Evolutionary conservation across 1,139 yeast species (phyloP).

Genomic region (Taphrina deformans): DNA sequence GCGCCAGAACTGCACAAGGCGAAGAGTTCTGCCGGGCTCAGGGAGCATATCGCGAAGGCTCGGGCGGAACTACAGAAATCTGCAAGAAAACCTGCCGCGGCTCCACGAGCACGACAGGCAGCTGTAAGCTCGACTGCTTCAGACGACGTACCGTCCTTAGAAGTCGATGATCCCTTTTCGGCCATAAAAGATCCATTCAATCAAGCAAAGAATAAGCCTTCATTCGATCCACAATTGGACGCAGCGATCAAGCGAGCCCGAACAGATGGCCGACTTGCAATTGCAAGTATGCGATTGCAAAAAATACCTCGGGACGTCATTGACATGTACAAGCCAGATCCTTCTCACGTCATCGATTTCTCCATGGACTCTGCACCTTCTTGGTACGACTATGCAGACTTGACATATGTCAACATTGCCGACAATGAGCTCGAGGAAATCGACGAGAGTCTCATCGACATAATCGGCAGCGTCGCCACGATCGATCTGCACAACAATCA

Average conservation of each 20-base stretch:
- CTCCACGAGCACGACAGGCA: background rate
- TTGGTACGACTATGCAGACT: slow-evolving; percentile 24
- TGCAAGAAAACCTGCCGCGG: background rate
- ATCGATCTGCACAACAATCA: slow-evolving; percentile 25
- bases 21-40: slow-evolving; percentile 7
- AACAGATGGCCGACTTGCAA: slow-evolving; percentile 11
- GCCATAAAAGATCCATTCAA: slow-evolving; percentile 27
- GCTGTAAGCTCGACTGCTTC: background rate
- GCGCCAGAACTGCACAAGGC: slow-evolving; percentile 6
- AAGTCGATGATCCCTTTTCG: slow-evolving; percentile 18
- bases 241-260: slow-evolving; percentile 9
- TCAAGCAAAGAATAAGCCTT: slow-evolving; percentile 5
- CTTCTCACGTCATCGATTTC: slow-evolving; percentile 29
- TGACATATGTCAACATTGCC: slow-evolving; percentile 17
- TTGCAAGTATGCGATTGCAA: slow-evolving; percentile 7
- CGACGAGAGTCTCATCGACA: background rate
- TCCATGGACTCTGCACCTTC: slow-evolving; percentile 4
- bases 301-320: slow-evolving; percentile 11
- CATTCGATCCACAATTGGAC: background rate
- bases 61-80: slow-evolving; percentile 22
- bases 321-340: slow-evolving; percentile 32
- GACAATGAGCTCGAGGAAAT: slow-evolving; percentile 16
- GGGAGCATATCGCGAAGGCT: slow-evolving; percentile 29
- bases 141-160: background rate
- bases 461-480: slow-evolving; percentile 9